phyloP scores from a whole-genome alignment of 352 stramenopile genomes.

The Phytophthora colocasiae region DNA sequence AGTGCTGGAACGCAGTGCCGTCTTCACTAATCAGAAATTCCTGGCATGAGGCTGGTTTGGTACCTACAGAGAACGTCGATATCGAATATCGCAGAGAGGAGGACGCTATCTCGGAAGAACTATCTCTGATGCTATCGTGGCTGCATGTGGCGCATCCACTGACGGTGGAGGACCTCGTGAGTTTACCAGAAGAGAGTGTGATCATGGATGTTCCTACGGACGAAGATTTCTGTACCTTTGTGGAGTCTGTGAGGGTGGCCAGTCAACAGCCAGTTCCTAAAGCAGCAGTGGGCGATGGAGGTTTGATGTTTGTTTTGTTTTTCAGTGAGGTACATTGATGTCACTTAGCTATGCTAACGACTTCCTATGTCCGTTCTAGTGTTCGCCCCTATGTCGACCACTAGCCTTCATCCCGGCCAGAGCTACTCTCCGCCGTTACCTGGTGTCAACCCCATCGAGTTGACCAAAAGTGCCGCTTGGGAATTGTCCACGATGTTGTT shows the following conservation, averaged over 20 bases:
- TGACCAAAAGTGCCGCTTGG: too few relatives aligned
- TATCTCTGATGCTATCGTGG: slow-evolving; percentile 34
- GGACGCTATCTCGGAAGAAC: slow-evolving; percentile 26
- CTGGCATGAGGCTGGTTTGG: slow-evolving; percentile 30
- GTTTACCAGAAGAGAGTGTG: slow-evolving; percentile 35
- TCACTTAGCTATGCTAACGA: too few relatives aligned
- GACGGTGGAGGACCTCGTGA: slow-evolving; percentile 33
- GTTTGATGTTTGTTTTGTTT: too few relatives aligned
- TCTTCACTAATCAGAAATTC: slow-evolving; percentile 16
- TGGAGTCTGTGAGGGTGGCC: slow-evolving; percentile 15
- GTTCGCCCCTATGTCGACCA: too few relatives aligned
- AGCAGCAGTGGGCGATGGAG: not conserved
- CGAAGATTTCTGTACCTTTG: slow-evolving; percentile 33
- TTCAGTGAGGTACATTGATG: too few relatives aligned
- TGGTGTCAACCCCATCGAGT: too few relatives aligned
- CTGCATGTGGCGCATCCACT: slow-evolving; percentile 22
- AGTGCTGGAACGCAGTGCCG: slow-evolving; percentile 30
- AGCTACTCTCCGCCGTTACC: too few relatives aligned
- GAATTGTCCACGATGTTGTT: too few relatives aligned
- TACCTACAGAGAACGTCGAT: slow-evolving; percentile 4
- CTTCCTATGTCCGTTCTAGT: too few relatives aligned
- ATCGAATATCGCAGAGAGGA: slow-evolving; percentile 16
- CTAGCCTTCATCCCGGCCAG: too few relatives aligned
- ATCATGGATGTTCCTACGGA: slow-evolving; percentile 39
- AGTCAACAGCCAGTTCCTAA: slow-evolving; percentile 4